Base-by-base conservation (phyloP, 257 asterid genomes). In the Solanum pinnatisectum region DNA sequence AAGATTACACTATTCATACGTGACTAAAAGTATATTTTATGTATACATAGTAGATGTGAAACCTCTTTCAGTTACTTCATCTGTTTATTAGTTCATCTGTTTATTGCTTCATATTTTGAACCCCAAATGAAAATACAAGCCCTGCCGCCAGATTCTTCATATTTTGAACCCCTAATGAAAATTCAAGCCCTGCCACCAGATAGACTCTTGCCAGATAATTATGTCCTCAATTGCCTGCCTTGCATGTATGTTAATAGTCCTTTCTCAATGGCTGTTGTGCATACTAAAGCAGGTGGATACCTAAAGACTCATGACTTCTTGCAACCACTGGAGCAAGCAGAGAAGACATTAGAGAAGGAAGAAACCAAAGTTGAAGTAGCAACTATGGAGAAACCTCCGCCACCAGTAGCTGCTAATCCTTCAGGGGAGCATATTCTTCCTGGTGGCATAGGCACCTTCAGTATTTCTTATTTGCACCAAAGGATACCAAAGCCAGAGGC, bases 241-340 rank as follows among this genome's bases (percentile, higher is more conserved):
- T 10, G 76, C 39, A 30, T 30, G 70, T 32, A 5, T 49, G 33
- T 3, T 49, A 10, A 20, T 3, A 32, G n/a, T 49, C 44, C 44
- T 82, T 82, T 81, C 11, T 81, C 30, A 49, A 49, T 82, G 86
- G 42, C 11, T 82, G n/a, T 82, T 82, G 30, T 49, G 70, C 10
- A 49, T 82, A 5, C 42, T 10, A 49, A 60, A 77, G 87, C 93
- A 94, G 99, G 95, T 88, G 91, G 94, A 86, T 93, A 83, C 91
- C 93, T 95, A 18, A 91, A 94, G 92, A 97, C 99, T 10, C 99
- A 94, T 20, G 98, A 97, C 92, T 95, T 97, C 91, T 90, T 97
- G 89, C 99, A 94, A 89, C 98, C 99, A 88, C 77, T 97, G 90
- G 99, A 97, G 88, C 92, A 90, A 90, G 95, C 89, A 42, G 95